Evolutionary conservation across 352 stramenopile species (phyloP), one percentile per base, ranked within the genome.

Genomic region (Detonula confervacea): DNA sequence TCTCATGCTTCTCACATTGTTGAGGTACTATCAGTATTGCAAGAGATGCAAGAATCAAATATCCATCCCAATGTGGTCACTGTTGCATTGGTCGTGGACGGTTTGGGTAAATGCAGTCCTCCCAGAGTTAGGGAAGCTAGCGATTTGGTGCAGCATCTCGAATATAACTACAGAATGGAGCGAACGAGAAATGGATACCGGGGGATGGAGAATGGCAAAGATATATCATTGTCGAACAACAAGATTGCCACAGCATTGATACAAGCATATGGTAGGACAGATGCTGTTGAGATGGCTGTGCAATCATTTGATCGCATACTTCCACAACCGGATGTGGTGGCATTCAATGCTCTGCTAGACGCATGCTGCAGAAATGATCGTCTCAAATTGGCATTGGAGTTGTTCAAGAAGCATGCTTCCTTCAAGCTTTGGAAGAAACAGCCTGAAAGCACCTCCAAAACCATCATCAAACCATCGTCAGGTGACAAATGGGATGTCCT

Each of bases 341-440:
- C 88, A 33, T 51, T 93, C 11, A 93, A 93, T 78, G 82, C 86
- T 2, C 73, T 90, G 0, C 68, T 93, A 30, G 81, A 89, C 81
- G 81, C 78, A 44, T 88, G 70, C 52, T 83, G 77, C 49, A 54
- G 65, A 61, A 84, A 63, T 37, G 67, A 70, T 39, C 65, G 80
- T 2, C 52, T 88, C n/a, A 82, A 83, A 29, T 12, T 86, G 44
- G 88, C 86, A 9, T 54, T 90, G 3, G 60, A 89, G 39, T 73
- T 69, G 8, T 92, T 91, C 76, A 52, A 81, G 20, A 64, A 83
- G 20, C 81, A 86, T 67, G 42, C 18, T 37, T 62, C 44, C n/a
- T 90, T 91, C 75, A 62, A 79, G 30, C 12, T 65, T n/a, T 80
- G 72, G 22, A 69, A 67, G 25, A 66, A 68, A 37, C 29, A 69